Evolutionary conservation across 1,139 yeast species (phyloP), one percentile per base, ranked within the genome.

Genomic region (Diutina rugosa): DNA sequence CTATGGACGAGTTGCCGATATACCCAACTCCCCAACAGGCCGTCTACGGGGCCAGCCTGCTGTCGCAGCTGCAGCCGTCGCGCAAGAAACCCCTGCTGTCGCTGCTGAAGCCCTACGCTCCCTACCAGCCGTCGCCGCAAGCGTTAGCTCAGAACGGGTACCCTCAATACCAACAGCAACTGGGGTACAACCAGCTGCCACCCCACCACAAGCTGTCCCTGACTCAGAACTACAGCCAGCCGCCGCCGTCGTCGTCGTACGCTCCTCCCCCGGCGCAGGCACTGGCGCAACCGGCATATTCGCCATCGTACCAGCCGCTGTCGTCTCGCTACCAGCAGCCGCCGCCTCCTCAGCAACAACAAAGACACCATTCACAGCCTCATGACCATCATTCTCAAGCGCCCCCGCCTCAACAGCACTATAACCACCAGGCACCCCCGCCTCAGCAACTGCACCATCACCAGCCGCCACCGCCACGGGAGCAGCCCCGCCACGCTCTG

Each of bases 21-120:
- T 76, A 74, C 63, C 80, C 80, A 7, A 76, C 80, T 35, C 80
- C 80, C 1, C 76, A 72, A 57, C 78, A 76, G 65, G 77, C 78
- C 6, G 68, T 76, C 4, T 74, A 75, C 60, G 68, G 67, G 18
- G 69, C 67, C 41, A 66, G 58, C 6, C 56, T 38, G 35, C 41
- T 30, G 41, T n/a, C 53, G 12, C 18, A 16, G 14, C 32, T 38
- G 9, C 18, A 18, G 9, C 44, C 14, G 41, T 16, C 41, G 44
- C 35, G 53, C 7, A 49, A 49, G 44, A 49, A 49, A 18, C 53
- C 53, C n/a, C 38, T 29, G 44, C 53, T 32, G 53, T 26, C 51
- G 18, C 44, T 38, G 21, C 26, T 12, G 21, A 30, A 49, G 53
- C 53, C 16, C 21, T 49, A 29, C 18, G 44, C 53, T 49, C 53